Evolutionary conservation across 1,139 yeast genomes (phyloP), one percentile per base, ranked within the genome.

Genomic region (Yamadazyma sp.): DNA sequence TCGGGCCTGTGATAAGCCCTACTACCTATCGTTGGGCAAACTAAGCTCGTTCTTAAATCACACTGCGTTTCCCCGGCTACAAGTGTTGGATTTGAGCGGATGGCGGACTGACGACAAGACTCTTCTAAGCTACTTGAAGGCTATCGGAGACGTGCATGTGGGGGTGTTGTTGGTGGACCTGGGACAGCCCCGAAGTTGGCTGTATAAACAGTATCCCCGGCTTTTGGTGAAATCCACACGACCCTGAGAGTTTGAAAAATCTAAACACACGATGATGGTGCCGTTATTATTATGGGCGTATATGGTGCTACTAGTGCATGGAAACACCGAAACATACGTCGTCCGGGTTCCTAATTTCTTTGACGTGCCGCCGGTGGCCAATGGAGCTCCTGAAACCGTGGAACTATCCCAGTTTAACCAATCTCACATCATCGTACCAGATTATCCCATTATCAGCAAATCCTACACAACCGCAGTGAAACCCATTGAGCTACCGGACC

Each of bases 321-420:
- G 70, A 25, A 70, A 70, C 36, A 70, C 76, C 1, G 76, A 70
- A 42, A 61, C 73, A 1, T 47, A 52, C 29, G 42, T 67, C 14
- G 28, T 68, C 13, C 43, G 44, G 18, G 52, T 70, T 0, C 76
- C 76, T 0, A 57, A 59, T 29, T 61, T 67, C 50, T 70, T 61
- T 45, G 56, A 64, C 32, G 56, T 70, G 12, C 65, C 68, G 2
- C 16, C 22, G 15, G 12, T 27, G 3, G 10, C n/a, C 13, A 10
- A 7, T 3, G 5, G 4, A 3, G 18, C 4, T 6, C 29, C 29
- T 4, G 11, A 27, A 8, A 6, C n/a, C 5, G 20, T 27, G 7
- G 10, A 27, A 15, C 10, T 27, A 3, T 5, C 5, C 12, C 12
- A 3, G 12, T 24, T 64, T 23, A 68, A 69, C 41, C 37, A 42